Percentiles rank a stretch among this genome's conserved stretches.
phyloP scores from a whole-genome alignment of 345 rosid species.

The Schrenkiella parvula region DNA sequence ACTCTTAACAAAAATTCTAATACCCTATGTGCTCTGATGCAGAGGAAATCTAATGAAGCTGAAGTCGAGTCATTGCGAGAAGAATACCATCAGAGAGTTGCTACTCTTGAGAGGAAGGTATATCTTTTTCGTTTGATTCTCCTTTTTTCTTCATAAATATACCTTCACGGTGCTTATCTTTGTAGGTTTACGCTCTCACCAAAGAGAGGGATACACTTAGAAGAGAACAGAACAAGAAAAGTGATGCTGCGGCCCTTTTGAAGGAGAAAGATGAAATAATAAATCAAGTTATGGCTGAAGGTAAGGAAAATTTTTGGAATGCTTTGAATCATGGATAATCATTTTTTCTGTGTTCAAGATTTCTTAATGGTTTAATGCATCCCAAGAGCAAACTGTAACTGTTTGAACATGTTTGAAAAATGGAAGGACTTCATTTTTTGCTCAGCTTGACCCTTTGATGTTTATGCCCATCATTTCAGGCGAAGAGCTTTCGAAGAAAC shows the following conservation, averaged over 20 bases:
- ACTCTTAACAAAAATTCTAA: conserved; percentile 17
- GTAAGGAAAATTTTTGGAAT: conserved; percentile 40
- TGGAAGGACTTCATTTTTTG: not conserved
- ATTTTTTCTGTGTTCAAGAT: not conserved
- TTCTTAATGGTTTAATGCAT: not conserved
- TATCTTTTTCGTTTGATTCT: conserved; percentile 8
- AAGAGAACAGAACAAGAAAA: conserved; percentile 90
- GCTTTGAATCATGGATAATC: not conserved
- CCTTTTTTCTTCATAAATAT: not conserved
- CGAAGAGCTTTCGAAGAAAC: conserved; percentile 98
- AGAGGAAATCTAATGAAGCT: conserved; percentile 87
- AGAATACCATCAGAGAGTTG: conserved; percentile 97
- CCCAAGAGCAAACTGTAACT: not conserved
- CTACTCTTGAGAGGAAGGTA: conserved; percentile 95
- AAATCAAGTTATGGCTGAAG: conserved; percentile 99
- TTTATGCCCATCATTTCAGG: conserved; percentile 46
- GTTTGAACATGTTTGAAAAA: not conserved
- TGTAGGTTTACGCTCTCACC: conserved; percentile 91
- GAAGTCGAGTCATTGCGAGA: conserved; percentile 95
- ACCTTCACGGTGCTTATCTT: conserved; percentile 7
- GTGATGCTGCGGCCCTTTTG: conserved; percentile 96
- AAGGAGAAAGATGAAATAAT: conserved; percentile 99
- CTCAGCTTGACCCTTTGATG: conserved; percentile 8
- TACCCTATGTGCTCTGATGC: conserved; percentile 35
- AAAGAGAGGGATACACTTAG: conserved; percentile 97